phyloP scores from a whole-genome alignment of 1,284 basidiomycete genomes.

The Ganoderma lucidum region DNA sequence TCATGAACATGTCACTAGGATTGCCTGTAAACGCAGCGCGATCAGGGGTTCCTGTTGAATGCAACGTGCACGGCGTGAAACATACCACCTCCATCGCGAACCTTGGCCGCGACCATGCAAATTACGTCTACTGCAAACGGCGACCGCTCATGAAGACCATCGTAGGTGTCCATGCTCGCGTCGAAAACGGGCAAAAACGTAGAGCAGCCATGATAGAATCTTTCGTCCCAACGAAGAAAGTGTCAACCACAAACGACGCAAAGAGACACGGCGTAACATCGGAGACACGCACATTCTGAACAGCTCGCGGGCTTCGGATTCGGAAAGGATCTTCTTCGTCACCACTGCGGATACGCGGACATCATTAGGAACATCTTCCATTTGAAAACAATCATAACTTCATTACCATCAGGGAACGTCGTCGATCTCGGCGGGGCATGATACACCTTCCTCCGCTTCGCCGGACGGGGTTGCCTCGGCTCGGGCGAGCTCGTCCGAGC shows the following conservation, averaged over 20 bases:
- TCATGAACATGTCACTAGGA: slow-evolving; percentile 70
- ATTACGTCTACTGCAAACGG: slow-evolving; percentile 88
- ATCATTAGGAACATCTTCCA: slow-evolving; percentile 20
- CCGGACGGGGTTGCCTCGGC: slow-evolving; percentile 62
- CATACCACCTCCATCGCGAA: slow-evolving; percentile 86
- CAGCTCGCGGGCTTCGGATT: slow-evolving; percentile 83
- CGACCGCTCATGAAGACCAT: slow-evolving; percentile 80
- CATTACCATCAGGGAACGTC: slow-evolving; percentile 73
- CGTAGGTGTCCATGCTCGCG: slow-evolving; percentile 79
- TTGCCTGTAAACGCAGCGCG: slow-evolving; percentile 49
- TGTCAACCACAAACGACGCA: slow-evolving; percentile 9
- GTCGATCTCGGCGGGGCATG: slow-evolving; percentile 60
- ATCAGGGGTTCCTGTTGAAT: background rate
- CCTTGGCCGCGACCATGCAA: slow-evolving; percentile 89
- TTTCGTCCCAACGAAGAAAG: slow-evolving; percentile 39
- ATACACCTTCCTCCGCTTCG: slow-evolving; percentile 74
- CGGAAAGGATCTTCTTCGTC: slow-evolving; percentile 79
- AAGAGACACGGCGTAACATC: slow-evolving; percentile 30
- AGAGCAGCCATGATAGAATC: slow-evolving; percentile 88
- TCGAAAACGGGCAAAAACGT: slow-evolving; percentile 92
- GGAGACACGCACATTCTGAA: slow-evolving; percentile 74
- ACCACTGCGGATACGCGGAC: slow-evolving; percentile 60
- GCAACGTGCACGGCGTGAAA: slow-evolving; percentile 13
- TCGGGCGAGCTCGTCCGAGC: slow-evolving; percentile 76
- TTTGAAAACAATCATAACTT: background rate